Conservation (phyloP, 441 rosid species). For the Populus hybrid region DNA sequence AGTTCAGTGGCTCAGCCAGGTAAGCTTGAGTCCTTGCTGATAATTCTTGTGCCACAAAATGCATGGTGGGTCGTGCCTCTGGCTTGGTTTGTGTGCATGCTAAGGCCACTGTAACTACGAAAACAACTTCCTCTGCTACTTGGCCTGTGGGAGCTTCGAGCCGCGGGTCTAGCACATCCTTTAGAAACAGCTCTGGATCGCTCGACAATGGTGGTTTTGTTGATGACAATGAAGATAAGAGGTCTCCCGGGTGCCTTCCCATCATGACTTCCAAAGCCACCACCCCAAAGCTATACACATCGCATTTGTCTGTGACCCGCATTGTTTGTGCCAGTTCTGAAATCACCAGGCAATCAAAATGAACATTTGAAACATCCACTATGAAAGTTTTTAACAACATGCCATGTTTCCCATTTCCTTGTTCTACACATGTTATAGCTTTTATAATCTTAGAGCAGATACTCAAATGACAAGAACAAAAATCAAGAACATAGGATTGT, state of each 20-base stretch:
- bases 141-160: slow-evolving; percentile 39
- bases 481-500: background rate
- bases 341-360: too few relatives aligned
- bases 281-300: slow-evolving; percentile 36
- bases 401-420: background rate
- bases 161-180: slow-evolving; percentile 45
- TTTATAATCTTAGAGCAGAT: background rate
- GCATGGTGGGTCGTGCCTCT: slow-evolving; percentile 49
- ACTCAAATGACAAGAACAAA: background rate
- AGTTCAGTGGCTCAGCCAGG: slow-evolving; percentile 27
- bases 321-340: slow-evolving; percentile 20
- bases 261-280: slow-evolving; percentile 57
- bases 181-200: slow-evolving; percentile 24
- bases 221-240: slow-evolving; percentile 20
- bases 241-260: background rate
- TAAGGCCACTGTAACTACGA: slow-evolving; percentile 8
- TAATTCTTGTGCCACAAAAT: slow-evolving; percentile 49
- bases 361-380: too few relatives aligned
- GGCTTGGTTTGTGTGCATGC: slow-evolving; percentile 39
- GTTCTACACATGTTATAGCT: background rate
- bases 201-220: slow-evolving; percentile 10
- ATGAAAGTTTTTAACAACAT: background rate
- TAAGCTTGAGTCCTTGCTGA: slow-evolving; percentile 33
- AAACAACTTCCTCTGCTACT: slow-evolving; percentile 43
- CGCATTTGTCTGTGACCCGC: slow-evolving; percentile 41